Conservation (phyloP, 495 filamentous ascomycete species). For the Geopyxis carbonaria region DNA sequence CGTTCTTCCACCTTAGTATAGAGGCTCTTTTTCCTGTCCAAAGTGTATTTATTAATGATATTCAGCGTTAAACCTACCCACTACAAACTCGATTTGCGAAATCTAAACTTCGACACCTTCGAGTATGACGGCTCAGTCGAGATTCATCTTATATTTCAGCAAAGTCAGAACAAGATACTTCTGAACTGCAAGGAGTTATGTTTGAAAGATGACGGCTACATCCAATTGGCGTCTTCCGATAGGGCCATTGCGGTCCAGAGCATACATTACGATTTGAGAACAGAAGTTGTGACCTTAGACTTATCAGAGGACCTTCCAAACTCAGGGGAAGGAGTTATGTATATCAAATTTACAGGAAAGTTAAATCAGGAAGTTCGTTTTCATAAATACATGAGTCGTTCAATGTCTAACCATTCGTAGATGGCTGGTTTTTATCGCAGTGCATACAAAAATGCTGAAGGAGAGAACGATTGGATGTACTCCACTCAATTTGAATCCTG, state of each 20-base stretch:
- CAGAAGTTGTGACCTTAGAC: constrained; percentile 56
- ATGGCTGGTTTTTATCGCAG: constrained; percentile 96
- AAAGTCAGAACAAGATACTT: constrained; percentile 8
- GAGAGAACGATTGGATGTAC: constrained; percentile 60
- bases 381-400: neutral
- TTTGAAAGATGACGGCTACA: constrained; percentile 10
- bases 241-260: no score
- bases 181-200: constrained; percentile 23
- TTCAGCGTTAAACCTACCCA: constrained; percentile 62
- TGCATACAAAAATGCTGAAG: constrained; percentile 74
- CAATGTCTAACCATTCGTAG: constrained; percentile 1
- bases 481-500: constrained; percentile 95
- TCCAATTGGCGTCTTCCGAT: no score
- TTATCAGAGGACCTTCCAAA: constrained; percentile 52
- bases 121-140: constrained; percentile 66
- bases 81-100: constrained; percentile 66
- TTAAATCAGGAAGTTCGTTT: constrained; percentile 75
- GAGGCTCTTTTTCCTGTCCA: neutral
- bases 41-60: constrained; percentile 3
- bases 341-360: constrained; percentile 62
- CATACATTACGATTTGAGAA: constrained; percentile 59
- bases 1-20: constrained; percentile 36
- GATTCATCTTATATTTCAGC: constrained; percentile 29
- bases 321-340: constrained; percentile 42
- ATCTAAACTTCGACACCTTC: constrained; percentile 59